These are phyloP conservation scores for Xylaria arbuscula DNA, from an alignment of 2,329 filamentous ascomycete genomes.

Conservation along the genomic window DNA sequence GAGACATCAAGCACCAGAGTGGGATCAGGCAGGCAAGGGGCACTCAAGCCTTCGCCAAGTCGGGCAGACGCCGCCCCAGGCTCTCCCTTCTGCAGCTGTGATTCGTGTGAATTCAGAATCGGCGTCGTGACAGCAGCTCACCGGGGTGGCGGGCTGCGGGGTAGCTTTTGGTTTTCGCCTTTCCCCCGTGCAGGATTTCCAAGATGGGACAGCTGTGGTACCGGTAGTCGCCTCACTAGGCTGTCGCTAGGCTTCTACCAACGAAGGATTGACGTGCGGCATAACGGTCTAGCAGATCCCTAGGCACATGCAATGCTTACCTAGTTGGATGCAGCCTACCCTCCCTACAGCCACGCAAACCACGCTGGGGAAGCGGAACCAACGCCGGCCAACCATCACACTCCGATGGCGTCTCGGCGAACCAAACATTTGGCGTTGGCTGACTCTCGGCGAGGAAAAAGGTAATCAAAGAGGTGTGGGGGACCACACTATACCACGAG, in stretches of 20 bases:
- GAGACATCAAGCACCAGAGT: conserved; percentile 33
- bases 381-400: conserved; percentile 28
- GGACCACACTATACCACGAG: conserved; percentile 18
- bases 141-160: conserved; percentile 35
- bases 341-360: conserved; percentile 26
- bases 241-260: conserved; percentile 15
- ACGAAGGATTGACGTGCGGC: conserved; percentile 22
- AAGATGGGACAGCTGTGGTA: conserved; percentile 26
- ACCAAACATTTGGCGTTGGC: conserved; percentile 25
- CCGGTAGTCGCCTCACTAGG: conserved; percentile 35
- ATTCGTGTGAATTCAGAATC: conserved; percentile 34
- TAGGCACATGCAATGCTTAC: neutral
- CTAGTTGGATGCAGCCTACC: neutral
- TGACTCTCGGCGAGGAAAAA: conserved; percentile 31
- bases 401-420: conserved; percentile 19
- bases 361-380: conserved; percentile 19
- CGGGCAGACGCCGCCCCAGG: conserved; percentile 30
- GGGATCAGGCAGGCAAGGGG: conserved; percentile 29
- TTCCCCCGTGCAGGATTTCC: conserved; percentile 31
- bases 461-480: conserved; percentile 29
- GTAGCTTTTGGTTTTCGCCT: conserved; percentile 26
- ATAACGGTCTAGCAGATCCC: conserved; percentile 3
- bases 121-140: conserved; percentile 22
- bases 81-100: conserved; percentile 32
- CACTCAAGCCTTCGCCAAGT: conserved; percentile 36